Base-by-base conservation (phyloP, 2,329 filamentous ascomycete genomes). In the Nemania sp. region DNA sequence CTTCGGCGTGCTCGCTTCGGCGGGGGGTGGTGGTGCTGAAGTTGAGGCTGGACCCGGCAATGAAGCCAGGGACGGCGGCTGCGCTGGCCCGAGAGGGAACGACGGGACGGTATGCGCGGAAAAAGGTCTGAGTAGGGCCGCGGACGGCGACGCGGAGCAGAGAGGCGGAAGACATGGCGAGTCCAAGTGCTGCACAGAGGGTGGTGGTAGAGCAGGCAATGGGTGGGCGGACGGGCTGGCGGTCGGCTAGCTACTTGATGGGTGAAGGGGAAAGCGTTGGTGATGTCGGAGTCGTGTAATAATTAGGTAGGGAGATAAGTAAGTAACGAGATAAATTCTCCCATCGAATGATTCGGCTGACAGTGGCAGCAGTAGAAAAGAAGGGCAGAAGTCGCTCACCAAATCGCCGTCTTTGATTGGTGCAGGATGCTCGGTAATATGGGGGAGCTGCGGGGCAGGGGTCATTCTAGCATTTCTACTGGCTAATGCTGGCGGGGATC, bases 1-100 rank as follows among this genome's bases (percentile, higher is more conserved):
- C 96, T 84, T 99, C 96, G 80, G 91, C 89, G 83, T 97, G 93
- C 79, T 87, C 84, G 79, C 81, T 81, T 75, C 83, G 84, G 79
- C 86, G 82, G 78, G 85, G 79, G 75, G 83, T 80, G 70, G 85
- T 86, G 79, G 89, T 91, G 86, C 87, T 91, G 85, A 91, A 91
- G 84, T 79, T 84, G 79, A 79, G 82, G 75, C 78, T 77, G 69
- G 82, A 79, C 77, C 85, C 83, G 77, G 84, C 83, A 77, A 84
- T 82, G 75, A 85, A 75, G 73, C 83, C 82, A 75, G 88, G 85
- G 69, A 82, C 77, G 73, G 83, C 80, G 49, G 73, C 73, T 70
- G 84, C 82, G 77, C 84, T 82, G 75, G 85, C 82, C 78, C 84
- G 86, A 77, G 85, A 85, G 79, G 83, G 84, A 79, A 82, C 82